Evolutionary conservation across 1,284 basidiomycete species (phyloP), one percentile per base, ranked within the genome.

Genomic region (Boletus semigastroideus): DNA sequence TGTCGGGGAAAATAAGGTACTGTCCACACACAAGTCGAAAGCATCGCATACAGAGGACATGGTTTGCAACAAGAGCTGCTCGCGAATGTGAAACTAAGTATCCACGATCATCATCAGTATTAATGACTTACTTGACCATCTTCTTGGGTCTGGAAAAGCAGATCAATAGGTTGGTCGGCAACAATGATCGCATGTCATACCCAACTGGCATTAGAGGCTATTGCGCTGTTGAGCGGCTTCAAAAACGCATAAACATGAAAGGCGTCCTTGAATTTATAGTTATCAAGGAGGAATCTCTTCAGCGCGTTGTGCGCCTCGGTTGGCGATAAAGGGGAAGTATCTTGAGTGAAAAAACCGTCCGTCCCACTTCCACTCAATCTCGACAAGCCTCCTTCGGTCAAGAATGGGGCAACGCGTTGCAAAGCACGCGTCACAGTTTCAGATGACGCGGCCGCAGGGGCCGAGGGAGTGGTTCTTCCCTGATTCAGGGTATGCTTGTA

Each of bases 231-330:
- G 3, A 87, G 48, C 4, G 79, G 69, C 1, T 61, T 61, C 16
- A 80, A 62, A 54, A 86, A 86, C 0, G 72, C 67, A 58, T 81
- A 79, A 2, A 82, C 58, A 3, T 78, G 67, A 20, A 68, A 65
- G 0, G 77, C 64, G 1, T 40, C 62, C 0, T 58, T 60, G 56
- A 87, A 84, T 34, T 61, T 60, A 60, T 74, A 84, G 22, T 65
- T 55, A 42, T 82, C 77, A 10, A 41, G 46, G 13, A 81, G 65
- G 59, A 75, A 85, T 36, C 51, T 59, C 51, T 75, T 76, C 28
- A 86, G 60, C 20, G 66, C 57, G 41, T 77, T 77, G 38, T 86
- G 83, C 0, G 77, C 77, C 49, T 82, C 73, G 27, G 68, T 66
- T 0, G 83, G 83, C 6, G 74, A 73, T 34, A 77, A 57, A 0